Base-by-base conservation (phyloP, 2,329 filamentous ascomycete genomes). In the Dryadomyces quercus-mongolicae region DNA sequence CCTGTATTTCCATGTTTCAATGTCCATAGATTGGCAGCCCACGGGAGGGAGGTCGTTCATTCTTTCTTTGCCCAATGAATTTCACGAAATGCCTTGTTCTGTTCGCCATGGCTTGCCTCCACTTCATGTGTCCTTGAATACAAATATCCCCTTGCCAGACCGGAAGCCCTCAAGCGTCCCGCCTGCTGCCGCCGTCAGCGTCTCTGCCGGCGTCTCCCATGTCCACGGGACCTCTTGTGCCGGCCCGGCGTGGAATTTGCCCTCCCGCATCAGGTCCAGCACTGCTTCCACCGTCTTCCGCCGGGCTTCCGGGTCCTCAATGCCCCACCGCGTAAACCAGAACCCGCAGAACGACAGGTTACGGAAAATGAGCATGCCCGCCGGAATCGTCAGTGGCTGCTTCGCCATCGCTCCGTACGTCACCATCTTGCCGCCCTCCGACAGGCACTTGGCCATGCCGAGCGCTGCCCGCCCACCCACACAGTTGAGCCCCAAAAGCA, bases 391-490 rank as follows among this genome's bases (percentile, higher is more conserved):
- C 25, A 96, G 78, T 0, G 92, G 91, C 71, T 95, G 85, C 66
- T 86, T 87, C 38, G 87, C 83, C 93, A 98, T 98, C 51, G 88
- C 92, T 25, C 93, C 93, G 66, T 98, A 98, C 5, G 92, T 95
- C 22, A 98, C 89, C 68, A 97, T 75, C 55, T 85, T 84, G 1
- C 80, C 86, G 21, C 81, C 79, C 0, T 81, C 72, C 5, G 78
- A 76, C 3, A 98, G 75, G 7, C 80, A 77, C 63, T 90, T 88
- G 6, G 91, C 85, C 64, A 98, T 74, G 1, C 84, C 78, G 31
- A 85, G 85, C 4, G 90, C 89, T 12, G 84, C 82, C 66, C 91
- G 88, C 5, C 93, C 93, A 42, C 93, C 93, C 0, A 98, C 92
- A 66, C 93, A 97, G 68, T 98, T 98, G 56, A 98, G 70, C 0